Conservation (phyloP, 208 protist species). For the Herpetomonas muscarum region DNA sequence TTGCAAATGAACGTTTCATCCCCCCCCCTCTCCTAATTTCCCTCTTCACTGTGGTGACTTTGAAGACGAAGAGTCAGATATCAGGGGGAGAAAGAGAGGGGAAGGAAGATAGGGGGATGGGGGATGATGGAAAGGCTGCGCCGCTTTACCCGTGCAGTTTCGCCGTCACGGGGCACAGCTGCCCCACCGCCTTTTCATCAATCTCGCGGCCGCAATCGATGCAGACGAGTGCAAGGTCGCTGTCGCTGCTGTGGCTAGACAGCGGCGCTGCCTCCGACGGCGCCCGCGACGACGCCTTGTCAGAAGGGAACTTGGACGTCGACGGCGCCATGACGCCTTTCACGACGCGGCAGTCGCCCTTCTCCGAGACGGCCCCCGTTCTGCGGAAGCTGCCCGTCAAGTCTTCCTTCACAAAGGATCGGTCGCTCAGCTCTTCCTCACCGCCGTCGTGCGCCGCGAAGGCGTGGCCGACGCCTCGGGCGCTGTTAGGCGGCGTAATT, state of each 20-base stretch:
- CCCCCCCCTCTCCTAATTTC: no score
- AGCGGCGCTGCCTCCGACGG: constrained; percentile 9
- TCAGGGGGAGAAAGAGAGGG: background rate
- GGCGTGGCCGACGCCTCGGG: background rate
- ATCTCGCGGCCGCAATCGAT: constrained; percentile 58
- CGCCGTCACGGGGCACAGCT: constrained; percentile 47
- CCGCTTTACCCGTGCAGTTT: constrained; percentile 46
- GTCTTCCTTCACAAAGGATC: constrained; percentile 20
- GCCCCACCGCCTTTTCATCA: constrained; percentile 10
- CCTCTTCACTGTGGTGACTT: no score
- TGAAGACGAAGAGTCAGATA: no score
- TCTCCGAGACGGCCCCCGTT: constrained; percentile 15
- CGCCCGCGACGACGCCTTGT: background rate
- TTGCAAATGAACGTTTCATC: no score
- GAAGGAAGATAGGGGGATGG: background rate
- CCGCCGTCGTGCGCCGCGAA: background rate
- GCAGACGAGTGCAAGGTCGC: constrained; percentile 54
- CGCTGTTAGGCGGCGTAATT: background rate
- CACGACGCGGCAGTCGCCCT: constrained; percentile 11
- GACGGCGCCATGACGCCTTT: constrained; percentile 17
- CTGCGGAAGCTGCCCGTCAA: constrained; percentile 29
- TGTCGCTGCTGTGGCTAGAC: constrained; percentile 39
- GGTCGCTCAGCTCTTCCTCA: constrained; percentile 12
- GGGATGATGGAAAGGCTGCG: background rate
- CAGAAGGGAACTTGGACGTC: background rate